A percentile compares a stretch with the other conserved stretches of the same genome.
These are phyloP conservation scores for Glycine latifolia DNA, from an alignment of 306 rosid genomes.

Conservation along the genomic window DNA sequence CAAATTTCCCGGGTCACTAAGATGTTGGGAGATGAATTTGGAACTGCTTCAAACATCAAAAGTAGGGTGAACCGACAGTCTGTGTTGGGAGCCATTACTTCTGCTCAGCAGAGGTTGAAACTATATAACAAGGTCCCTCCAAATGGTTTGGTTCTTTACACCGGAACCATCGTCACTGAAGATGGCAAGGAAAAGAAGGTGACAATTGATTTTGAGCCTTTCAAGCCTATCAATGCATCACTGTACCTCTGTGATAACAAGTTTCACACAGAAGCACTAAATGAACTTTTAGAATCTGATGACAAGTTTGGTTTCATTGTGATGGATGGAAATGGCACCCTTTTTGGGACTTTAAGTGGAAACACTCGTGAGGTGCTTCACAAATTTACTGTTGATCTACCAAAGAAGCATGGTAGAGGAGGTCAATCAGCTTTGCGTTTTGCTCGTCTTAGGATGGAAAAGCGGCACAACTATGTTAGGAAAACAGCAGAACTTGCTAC, in stretches of 20 bases:
- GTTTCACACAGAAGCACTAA: constrained; percentile 78
- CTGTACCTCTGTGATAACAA: constrained; percentile 80
- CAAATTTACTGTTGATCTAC: constrained; percentile 11
- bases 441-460: constrained; percentile 24
- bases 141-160: constrained; percentile 74
- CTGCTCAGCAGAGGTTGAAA: constrained; percentile 83
- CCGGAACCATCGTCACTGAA: constrained; percentile 75
- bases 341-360: constrained; percentile 79
- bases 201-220: constrained; percentile 81
- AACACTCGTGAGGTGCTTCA: constrained; percentile 41
- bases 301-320: constrained; percentile 81
- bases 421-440: constrained; percentile 18
- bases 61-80: constrained; percentile 82
- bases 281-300: constrained; percentile 75
- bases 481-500: constrained; percentile 12
- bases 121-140: constrained; percentile 80
- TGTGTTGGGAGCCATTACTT: constrained; percentile 76
- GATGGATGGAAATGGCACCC: constrained; percentile 81
- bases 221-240: constrained; percentile 77
- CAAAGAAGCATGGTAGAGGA: constrained; percentile 22
- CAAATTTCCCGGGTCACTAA: constrained; percentile 78
- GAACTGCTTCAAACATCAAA: constrained; percentile 83
- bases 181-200: constrained; percentile 84
- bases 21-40: constrained; percentile 84
- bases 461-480: constrained; percentile 1